Evolutionary conservation across 495 filamentous ascomycete genomes (phyloP).

Genomic region (Hapsidospora chrysogenum): DNA sequence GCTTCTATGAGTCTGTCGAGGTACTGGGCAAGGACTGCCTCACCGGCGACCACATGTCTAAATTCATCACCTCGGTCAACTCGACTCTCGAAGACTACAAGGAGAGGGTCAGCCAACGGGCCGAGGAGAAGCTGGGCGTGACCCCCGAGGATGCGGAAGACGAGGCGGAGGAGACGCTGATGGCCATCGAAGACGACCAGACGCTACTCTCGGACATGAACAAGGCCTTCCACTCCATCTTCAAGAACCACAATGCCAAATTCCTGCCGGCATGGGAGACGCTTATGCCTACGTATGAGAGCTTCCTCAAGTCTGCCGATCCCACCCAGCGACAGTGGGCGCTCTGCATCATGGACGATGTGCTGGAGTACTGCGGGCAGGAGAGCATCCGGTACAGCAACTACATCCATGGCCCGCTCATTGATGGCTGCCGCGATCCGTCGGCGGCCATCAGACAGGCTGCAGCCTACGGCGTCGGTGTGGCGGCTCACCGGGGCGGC

Average conservation of each 20-base stretch:
- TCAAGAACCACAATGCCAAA: slow-evolving; percentile 74
- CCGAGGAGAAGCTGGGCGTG: slow-evolving; percentile 55
- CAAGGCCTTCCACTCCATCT: slow-evolving; percentile 98
- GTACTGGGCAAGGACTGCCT: slow-evolving; percentile 77
- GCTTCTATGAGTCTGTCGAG: slow-evolving; percentile 97
- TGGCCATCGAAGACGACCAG: slow-evolving; percentile 95
- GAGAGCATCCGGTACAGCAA: slow-evolving; percentile 68
- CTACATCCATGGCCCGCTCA: slow-evolving; percentile 71
- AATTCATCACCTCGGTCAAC: slow-evolving; percentile 70
- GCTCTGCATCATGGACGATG: slow-evolving; percentile 95
- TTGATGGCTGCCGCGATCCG: slow-evolving; percentile 65
- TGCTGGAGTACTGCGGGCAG: slow-evolving; percentile 86
- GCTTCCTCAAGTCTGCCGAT: slow-evolving; percentile 68
- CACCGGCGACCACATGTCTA: slow-evolving; percentile 56
- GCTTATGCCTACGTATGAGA: slow-evolving; percentile 66
- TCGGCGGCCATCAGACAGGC: slow-evolving; percentile 91
- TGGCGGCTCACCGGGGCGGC: slow-evolving; percentile 88
- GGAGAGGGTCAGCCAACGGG: slow-evolving; percentile 57
- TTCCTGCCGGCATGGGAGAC: slow-evolving; percentile 84
- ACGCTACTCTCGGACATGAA: slow-evolving; percentile 98
- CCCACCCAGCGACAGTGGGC: slow-evolving; percentile 96
- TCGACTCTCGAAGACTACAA: slow-evolving; percentile 86
- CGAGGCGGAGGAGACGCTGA: slow-evolving; percentile 59
- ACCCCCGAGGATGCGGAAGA: slow-evolving; percentile 72
- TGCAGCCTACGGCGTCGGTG: slow-evolving; percentile 88